Evolutionary conservation across 176 grass and related monocot species (phyloP), one percentile per base, ranked within the genome.

Genomic region (Carex cristatella): DNA sequence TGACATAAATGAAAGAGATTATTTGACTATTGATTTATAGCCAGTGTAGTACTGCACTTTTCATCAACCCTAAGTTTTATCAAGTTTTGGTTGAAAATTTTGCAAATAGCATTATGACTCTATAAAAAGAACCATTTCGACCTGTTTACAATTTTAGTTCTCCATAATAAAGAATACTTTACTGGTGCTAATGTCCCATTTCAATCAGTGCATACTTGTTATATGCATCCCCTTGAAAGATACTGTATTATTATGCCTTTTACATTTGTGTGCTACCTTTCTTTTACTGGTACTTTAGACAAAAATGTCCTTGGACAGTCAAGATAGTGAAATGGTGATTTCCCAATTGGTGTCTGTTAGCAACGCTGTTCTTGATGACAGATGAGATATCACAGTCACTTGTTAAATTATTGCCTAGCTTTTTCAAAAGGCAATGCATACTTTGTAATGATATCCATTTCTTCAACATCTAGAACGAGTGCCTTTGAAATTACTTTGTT

Each of bases 361-460:
- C 40, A 53, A 30, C 42, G 1, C 23, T 69, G 13, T 67, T 61
- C 46, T 15, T 31, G 5, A 31, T 18, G 81, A 31, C 63, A 67
- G 81, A 83, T 83, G 49, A 83, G 64, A 83, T 83, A 67, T 83
- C 81, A 83, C 27, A 33, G 13, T 83, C 81, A 13, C 42, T 69
- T 64, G 51, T 37, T 64, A 18, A 83, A 32, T 64, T 65, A 81
- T 81, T 64, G 59, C 2, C 37, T 83, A 53, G 63, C 81, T 83
- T 83, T 83, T 65, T 9, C 16, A 79, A 83, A 83, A 83, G 23
- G 33, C 63, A 2, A 83, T 69, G 63, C 23, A 83, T 14, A 65
- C 61, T 68, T 83, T 65, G 33, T 83, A 49, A 64, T 56, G 53
- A 69, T 2, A 30, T 68, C 23, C 23, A 68, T 67, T 69, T 69